Percentiles rank a stretch among this genome's conserved stretches.
Conservation (phyloP, 202 grass and related monocot species). For the Miscanthus sacchariflorus region DNA sequence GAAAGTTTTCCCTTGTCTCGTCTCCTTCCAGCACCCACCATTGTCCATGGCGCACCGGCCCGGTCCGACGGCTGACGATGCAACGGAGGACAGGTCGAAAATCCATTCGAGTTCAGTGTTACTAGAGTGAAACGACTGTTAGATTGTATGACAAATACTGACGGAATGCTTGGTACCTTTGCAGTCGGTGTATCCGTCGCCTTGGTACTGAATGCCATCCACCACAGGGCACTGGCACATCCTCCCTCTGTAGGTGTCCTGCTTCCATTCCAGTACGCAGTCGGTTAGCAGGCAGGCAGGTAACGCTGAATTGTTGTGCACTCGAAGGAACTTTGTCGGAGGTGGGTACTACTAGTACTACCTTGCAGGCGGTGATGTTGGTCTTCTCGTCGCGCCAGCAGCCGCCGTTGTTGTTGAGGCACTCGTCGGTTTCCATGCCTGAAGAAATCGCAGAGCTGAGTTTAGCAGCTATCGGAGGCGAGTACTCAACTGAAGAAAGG, state of each 20-base stretch:
- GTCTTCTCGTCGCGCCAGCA: conserved; percentile 70
- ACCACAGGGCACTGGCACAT: conserved; percentile 79
- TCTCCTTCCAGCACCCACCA: conserved; percentile 84
- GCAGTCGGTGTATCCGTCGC: conserved; percentile 88
- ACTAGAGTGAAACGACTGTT: background rate
- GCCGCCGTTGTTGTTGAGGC: conserved; percentile 71
- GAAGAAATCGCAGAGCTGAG: background rate
- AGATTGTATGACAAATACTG: background rate
- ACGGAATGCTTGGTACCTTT: conserved; percentile 40
- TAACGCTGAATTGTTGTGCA: background rate
- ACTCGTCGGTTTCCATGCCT: conserved; percentile 86
- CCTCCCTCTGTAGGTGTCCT: conserved; percentile 96
- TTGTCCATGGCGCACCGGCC: conserved; percentile 83
- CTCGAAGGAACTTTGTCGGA: background rate
- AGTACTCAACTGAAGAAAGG: background rate
- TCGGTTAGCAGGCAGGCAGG: background rate
- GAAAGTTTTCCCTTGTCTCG: conserved; percentile 58
- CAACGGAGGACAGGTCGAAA: background rate
- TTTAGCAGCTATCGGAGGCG: background rate
- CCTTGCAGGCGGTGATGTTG: conserved; percentile 87
- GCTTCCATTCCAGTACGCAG: background rate
- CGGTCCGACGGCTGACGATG: conserved; percentile 65
- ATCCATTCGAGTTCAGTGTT: background rate
- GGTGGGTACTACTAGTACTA: background rate
- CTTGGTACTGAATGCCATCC: conserved; percentile 72